A percentile compares a stretch with the other conserved stretches of the same genome.
phyloP scores from a whole-genome alignment of 176 grass and related monocot species.

The Raddia guianensis region DNA sequence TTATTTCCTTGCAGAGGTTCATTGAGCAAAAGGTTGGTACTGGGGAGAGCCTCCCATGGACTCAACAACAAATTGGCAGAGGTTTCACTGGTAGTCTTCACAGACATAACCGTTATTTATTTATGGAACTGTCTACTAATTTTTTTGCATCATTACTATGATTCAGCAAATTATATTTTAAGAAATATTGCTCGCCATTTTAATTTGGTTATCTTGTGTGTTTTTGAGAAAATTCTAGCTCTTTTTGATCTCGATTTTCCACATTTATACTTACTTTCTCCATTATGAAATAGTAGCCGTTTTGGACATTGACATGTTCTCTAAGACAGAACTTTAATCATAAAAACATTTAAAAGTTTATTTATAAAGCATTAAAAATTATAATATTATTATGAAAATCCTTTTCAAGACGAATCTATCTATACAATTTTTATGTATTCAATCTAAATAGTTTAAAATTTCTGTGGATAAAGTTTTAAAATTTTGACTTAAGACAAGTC shows the following conservation, averaged over 20 bases:
- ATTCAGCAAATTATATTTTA: conserved; percentile 9
- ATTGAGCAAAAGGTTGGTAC: conserved; percentile 53
- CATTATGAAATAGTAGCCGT: no score
- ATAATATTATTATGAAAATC: no score
- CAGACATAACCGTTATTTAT: background rate
- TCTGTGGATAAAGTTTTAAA: no score
- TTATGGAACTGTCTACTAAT: background rate
- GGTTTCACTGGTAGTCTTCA: conserved; percentile 55
- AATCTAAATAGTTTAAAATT: no score
- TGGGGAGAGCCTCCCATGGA: conserved; percentile 44
- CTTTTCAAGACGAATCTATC: no score
- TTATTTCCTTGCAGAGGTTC: conserved; percentile 44
- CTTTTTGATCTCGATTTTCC: background rate
- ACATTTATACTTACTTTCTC: background rate
- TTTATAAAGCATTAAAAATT: no score
- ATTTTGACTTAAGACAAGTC: no score
- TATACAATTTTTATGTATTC: no score
- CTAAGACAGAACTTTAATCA: no score
- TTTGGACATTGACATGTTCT: no score
- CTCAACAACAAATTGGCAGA: conserved; percentile 51
- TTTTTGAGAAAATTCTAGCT: conserved; percentile 21
- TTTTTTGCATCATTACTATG: conserved; percentile 20
- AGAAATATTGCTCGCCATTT: background rate
- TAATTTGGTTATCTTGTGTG: background rate
- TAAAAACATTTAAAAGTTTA: no score